Percentiles rank a stretch among this genome's conserved stretches.
phyloP scores from a whole-genome alignment of 163 green algal species.

The Chloromonas sp. region DNA sequence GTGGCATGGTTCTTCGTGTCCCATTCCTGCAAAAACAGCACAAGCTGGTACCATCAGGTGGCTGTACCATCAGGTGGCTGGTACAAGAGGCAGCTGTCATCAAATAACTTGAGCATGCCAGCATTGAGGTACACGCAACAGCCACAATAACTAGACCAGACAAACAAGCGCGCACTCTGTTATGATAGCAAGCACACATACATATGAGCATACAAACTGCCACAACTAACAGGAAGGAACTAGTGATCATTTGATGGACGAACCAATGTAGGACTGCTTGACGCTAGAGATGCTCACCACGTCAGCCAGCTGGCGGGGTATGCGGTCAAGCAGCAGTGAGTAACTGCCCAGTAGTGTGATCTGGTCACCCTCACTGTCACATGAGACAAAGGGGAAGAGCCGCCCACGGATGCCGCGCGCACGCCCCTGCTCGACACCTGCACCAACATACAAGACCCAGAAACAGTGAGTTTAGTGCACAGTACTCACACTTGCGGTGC shows the following conservation, averaged over 20 bases:
- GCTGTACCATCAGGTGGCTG: too few species aligned
- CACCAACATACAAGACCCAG: too few species aligned
- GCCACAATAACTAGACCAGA: too few species aligned
- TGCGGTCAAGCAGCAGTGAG: slow-evolving; percentile 48
- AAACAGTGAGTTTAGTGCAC: too few species aligned
- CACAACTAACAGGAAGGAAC: neutral
- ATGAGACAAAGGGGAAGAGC: slow-evolving; percentile 58
- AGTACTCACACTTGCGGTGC: too few species aligned
- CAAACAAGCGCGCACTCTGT: too few species aligned
- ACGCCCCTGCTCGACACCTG: slow-evolving; percentile 41
- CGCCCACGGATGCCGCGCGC: slow-evolving; percentile 49
- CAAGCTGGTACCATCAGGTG: too few species aligned
- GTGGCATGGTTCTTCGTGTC: slow-evolving; percentile 42
- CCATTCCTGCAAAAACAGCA: slow-evolving; percentile 29
- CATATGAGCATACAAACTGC: too few species aligned
- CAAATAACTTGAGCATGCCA: too few species aligned
- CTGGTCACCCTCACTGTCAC: slow-evolving; percentile 51
- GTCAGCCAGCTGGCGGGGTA: slow-evolving; percentile 44
- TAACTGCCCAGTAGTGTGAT: slow-evolving; percentile 54
- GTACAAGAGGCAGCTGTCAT: too few species aligned
- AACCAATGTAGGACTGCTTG: neutral
- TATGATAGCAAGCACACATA: too few species aligned
- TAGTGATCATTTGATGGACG: neutral
- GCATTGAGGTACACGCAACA: too few species aligned
- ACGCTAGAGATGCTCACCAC: slow-evolving; percentile 9